Percentiles rank a stretch among this genome's conserved stretches.
Evolutionary conservation across 140 eudicot genomes (phyloP).

Genomic region (Flaveria floridana): DNA sequence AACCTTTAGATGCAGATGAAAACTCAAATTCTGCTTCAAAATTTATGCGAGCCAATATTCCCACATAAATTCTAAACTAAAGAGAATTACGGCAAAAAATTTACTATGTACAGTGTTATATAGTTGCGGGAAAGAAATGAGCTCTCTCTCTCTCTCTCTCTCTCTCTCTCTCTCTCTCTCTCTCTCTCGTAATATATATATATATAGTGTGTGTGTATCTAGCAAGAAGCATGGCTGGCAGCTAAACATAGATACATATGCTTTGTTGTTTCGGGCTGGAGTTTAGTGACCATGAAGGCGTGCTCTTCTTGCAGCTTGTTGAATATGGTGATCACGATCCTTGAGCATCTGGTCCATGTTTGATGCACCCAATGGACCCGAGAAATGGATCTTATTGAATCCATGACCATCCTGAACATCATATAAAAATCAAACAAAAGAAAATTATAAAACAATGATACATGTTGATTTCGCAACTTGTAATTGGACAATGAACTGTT

Average conservation of each 20-base stretch:
- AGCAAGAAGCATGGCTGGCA: constrained; percentile 8
- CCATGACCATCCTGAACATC: constrained; percentile 48
- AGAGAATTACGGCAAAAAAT: neutral
- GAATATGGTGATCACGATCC: constrained; percentile 73
- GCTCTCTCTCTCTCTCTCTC: constrained; percentile 32
- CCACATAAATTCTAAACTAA: neutral
- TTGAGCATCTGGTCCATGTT: constrained; percentile 79
- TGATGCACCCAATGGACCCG: constrained; percentile 68
- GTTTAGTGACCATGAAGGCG: constrained; percentile 43
- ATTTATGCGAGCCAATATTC: neutral
- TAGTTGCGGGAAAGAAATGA: neutral
- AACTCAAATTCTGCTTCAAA: neutral
- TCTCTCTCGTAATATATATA: constrained; percentile 34
- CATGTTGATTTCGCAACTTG: neutral
- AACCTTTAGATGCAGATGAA: neutral
- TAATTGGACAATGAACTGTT: neutral
- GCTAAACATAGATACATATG: constrained; percentile 25
- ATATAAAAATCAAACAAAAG: neutral
- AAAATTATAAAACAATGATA: neutral
- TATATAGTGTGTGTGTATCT: neutral
- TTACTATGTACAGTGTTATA: constrained; percentile 27
- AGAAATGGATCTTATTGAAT: constrained; percentile 40
- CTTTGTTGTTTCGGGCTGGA: neutral
- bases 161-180: constrained; percentile 34
- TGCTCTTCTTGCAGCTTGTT: constrained; percentile 70